phyloP scores from a whole-genome alignment of 352 stramenopile species.

The Globisporangium echinulatum region DNA sequence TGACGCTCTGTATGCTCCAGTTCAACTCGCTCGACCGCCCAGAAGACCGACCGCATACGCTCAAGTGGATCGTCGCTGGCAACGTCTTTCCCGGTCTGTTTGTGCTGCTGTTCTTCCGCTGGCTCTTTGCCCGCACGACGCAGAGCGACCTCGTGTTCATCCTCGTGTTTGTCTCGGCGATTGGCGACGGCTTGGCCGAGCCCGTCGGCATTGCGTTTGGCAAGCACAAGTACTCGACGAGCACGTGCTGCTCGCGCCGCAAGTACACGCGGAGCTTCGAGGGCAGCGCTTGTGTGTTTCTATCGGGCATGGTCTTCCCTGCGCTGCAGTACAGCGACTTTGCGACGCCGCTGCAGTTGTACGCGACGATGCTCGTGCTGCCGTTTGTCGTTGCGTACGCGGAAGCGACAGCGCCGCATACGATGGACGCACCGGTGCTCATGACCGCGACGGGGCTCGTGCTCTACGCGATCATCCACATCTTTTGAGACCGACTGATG shows the following conservation, averaged over 20 bases:
- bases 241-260: conserved; percentile 40
- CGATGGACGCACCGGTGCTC: conserved; percentile 83
- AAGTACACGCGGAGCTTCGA: conserved; percentile 61
- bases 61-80: conserved; percentile 77
- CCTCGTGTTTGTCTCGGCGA: conserved; percentile 67
- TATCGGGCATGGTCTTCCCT: conserved; percentile 83
- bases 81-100: conserved; percentile 81
- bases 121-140: conserved; percentile 70
- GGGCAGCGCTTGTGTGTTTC: conserved; percentile 46
- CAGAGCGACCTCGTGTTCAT: conserved; percentile 78
- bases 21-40: conserved; percentile 84
- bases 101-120: conserved; percentile 83
- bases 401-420: conserved; percentile 79
- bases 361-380: conserved; percentile 76
- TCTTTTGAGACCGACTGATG: conserved; percentile 31
- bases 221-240: conserved; percentile 63
- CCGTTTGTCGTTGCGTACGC: conserved; percentile 78
- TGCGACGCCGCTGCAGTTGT: conserved; percentile 52
- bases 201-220: conserved; percentile 49
- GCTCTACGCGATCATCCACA: conserved; percentile 75
- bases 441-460: conserved; percentile 76
- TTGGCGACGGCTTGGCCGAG: conserved; percentile 50
- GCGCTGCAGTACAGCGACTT: conserved; percentile 81
- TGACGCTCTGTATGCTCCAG: conserved; percentile 84
- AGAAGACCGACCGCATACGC: conserved; percentile 70